A percentile compares a stretch with the other conserved stretches of the same genome.
Conservation (phyloP, 768 basidiomycete species). For the Hericium erinaceus region DNA sequence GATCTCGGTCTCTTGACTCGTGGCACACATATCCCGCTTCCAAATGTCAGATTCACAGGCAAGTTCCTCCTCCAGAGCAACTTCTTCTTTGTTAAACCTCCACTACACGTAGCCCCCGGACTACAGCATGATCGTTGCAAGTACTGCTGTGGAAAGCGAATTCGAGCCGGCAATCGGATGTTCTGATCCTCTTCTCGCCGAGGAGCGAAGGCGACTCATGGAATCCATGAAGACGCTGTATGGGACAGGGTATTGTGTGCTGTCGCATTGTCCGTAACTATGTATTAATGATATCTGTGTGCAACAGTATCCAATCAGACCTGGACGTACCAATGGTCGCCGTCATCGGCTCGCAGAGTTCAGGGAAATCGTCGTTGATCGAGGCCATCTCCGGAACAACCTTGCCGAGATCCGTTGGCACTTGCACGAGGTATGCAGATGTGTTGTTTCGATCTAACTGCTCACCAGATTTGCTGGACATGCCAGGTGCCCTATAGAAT, state of each 20-base stretch:
- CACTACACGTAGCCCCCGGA: too few relatives aligned
- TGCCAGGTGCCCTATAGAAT: slow-evolving; percentile 11
- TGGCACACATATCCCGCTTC: too few relatives aligned
- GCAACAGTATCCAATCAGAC: slow-evolving; percentile 10
- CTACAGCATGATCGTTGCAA: too few relatives aligned
- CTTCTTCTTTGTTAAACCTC: too few relatives aligned
- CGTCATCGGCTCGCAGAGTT: slow-evolving; percentile 23
- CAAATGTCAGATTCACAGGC: too few relatives aligned
- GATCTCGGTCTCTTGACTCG: too few relatives aligned
- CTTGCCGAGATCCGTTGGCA: slow-evolving; percentile 18
- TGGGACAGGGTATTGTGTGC: background rate
- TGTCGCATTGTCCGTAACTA: background rate
- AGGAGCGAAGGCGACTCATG: background rate
- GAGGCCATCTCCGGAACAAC: slow-evolving; percentile 20
- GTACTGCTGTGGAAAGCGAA: too few relatives aligned
- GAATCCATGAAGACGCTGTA: background rate
- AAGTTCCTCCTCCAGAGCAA: too few relatives aligned
- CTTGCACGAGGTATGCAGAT: slow-evolving; percentile 20
- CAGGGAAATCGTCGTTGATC: slow-evolving; percentile 25
- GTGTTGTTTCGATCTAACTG: background rate
- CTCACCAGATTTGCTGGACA: background rate
- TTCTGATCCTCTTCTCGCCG: too few relatives aligned
- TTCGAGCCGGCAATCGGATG: too few relatives aligned
- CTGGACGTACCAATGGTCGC: slow-evolving; percentile 21
- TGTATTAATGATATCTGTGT: background rate